Evolutionary conservation across 2,329 filamentous ascomycete species (phyloP), one percentile per base, ranked within the genome.

Genomic region (Aspergillus piperis): DNA sequence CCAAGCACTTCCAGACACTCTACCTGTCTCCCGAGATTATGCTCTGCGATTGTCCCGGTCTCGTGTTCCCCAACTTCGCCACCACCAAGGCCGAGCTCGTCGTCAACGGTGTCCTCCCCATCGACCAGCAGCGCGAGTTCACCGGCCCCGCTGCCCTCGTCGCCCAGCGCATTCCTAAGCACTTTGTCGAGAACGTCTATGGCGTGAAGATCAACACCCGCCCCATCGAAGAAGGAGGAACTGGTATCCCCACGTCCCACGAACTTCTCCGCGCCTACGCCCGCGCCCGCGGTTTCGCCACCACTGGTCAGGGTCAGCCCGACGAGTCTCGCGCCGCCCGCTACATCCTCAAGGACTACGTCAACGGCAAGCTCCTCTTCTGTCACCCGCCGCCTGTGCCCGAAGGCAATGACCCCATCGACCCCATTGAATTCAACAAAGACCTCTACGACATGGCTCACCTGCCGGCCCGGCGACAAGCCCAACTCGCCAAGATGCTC

Each of bases 1-100:
- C 95, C 13, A 99, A 99, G 81, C 95, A 99, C 72, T 99, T 99
- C 81, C 95, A 99, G 77, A 99, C 95, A 1, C 95, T 99, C 61
- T 93, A 97, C 74, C 86, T 99, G 32, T 95, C 90, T 61, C 90
- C 95, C 1, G 87, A 88, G 61, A 92, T 99, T 64, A 85, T 98
- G 50, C 86, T 99, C 6, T 98, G 95, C 78, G 95, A 99, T 87
- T 99, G 95, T 73, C 95, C 95, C 8, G 95, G 95, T 88, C 88
- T 99, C 19, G 96, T 99, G 1, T 98, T 99, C 76, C 93, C 95
- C 70, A 98, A 98, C 79, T 99, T 98, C 70, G 94, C 95, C 59
- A 93, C 89, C 49, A 98, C 93, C 50, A 98, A 98, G 78, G 95
- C 91, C 41, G 95, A 99, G 71, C 86, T 99, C 19, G 95, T 99